These are phyloP conservation scores for Trichocladium uniseriatum DNA, from an alignment of 495 filamentous ascomycete species.

Conservation along the genomic window DNA sequence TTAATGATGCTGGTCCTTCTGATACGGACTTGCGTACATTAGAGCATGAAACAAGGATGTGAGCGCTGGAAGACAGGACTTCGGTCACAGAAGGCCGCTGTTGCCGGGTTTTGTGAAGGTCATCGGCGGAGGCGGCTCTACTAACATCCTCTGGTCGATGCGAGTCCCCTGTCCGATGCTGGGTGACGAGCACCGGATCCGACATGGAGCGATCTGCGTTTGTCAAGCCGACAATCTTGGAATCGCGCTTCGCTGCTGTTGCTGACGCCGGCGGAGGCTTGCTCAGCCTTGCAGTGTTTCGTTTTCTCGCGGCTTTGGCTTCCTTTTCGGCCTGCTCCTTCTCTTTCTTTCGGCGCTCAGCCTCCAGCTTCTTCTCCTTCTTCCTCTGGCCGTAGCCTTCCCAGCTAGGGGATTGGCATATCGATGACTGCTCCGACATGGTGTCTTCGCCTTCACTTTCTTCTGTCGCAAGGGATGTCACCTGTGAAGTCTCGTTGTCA, in stretches of 20 bases:
- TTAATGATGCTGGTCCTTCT: slow-evolving; percentile 1
- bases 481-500: slow-evolving; percentile 23
- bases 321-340: slow-evolving; percentile 34
- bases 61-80: no score
- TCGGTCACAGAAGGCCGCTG: slow-evolving; percentile 20
- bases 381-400: slow-evolving; percentile 42
- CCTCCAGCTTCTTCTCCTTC: slow-evolving; percentile 40
- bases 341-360: slow-evolving; percentile 34
- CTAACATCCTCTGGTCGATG: slow-evolving; percentile 6
- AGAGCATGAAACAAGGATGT: no score
- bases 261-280: slow-evolving; percentile 23
- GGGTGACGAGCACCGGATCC: slow-evolving; percentile 20
- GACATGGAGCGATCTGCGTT: slow-evolving; percentile 25
- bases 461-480: slow-evolving; percentile 33
- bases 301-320: slow-evolving; percentile 26
- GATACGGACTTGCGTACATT: slow-evolving; percentile 5
- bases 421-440: slow-evolving; percentile 42
- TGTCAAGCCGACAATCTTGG: slow-evolving; percentile 2
- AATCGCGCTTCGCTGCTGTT: slow-evolving; percentile 12
- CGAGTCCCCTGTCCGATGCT: slow-evolving; percentile 1
- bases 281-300: slow-evolving; percentile 23
- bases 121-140: slow-evolving; percentile 16
- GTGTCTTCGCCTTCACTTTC: slow-evolving; percentile 26
- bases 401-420: slow-evolving; percentile 50
- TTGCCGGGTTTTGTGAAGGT: slow-evolving; percentile 13